phyloP scores from a whole-genome alignment of 2,329 filamentous ascomycete species.

The Aspergillus puulaauensis region DNA sequence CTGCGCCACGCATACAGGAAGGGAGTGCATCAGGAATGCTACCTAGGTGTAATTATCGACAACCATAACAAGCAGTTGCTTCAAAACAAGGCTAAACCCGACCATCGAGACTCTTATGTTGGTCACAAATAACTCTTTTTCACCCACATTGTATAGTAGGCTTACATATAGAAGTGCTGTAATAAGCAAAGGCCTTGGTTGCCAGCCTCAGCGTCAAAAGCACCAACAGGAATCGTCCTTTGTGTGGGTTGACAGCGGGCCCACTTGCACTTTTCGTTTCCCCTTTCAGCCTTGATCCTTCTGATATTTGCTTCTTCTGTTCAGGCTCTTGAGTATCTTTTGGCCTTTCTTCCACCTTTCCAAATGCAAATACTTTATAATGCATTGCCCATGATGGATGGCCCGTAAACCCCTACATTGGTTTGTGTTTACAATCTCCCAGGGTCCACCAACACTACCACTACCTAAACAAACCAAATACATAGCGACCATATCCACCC shows the following conservation, averaged over 20 bases:
- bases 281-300: not conserved
- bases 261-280: not conserved
- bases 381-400: not conserved
- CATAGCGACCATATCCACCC: not conserved
- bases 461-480: not conserved
- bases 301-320: not conserved
- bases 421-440: not conserved
- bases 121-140: not conserved
- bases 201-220: conserved; percentile 9
- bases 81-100: not conserved
- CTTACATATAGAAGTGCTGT: not conserved
- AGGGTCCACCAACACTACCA: not conserved
- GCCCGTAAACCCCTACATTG: not conserved
- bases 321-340: not conserved
- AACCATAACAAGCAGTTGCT: not conserved
- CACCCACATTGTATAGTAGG: not conserved
- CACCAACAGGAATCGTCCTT: not conserved
- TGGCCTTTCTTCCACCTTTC: not conserved
- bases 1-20: not conserved
- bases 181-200: not conserved
- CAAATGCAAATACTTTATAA: not conserved
- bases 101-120: not conserved
- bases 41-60: not conserved
- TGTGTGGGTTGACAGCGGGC: not conserved
- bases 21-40: not conserved